These are phyloP conservation scores for Monosporozyma aerobia DNA, from an alignment of 805 yeast species.

Conservation along the genomic window DNA sequence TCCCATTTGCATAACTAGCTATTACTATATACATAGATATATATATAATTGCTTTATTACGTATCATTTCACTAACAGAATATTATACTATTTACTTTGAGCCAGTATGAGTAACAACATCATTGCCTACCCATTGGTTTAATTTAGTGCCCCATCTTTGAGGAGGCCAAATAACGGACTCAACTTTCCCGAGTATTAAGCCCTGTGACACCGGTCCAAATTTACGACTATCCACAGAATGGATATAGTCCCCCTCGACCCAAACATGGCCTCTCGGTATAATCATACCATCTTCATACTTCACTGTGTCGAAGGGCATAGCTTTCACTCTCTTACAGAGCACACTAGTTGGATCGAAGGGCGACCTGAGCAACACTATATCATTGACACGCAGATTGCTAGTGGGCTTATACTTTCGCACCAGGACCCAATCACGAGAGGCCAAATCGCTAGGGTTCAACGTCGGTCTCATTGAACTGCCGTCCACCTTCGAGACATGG, in stretches of 20 bases:
- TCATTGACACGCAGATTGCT: constrained; percentile 42
- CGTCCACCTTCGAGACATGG: constrained; percentile 64
- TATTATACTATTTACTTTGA: neutral
- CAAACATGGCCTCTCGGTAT: constrained; percentile 79
- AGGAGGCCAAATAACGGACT: constrained; percentile 62
- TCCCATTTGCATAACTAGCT: neutral
- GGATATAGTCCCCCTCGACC: constrained; percentile 91
- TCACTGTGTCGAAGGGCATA: neutral
- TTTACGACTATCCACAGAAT: constrained; percentile 74
- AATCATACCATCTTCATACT: constrained; percentile 37
- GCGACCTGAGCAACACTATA: constrained; percentile 69
- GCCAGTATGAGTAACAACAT: constrained; percentile 6
- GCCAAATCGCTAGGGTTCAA: constrained; percentile 55
- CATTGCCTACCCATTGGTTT: constrained; percentile 18
- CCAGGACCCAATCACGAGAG: constrained; percentile 51
- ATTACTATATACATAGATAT: neutral
- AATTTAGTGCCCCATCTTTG: constrained; percentile 38
- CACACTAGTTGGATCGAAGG: constrained; percentile 66
- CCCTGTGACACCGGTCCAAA: constrained; percentile 87
- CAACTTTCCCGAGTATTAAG: constrained; percentile 68
- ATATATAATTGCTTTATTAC: neutral
- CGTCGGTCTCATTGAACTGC: constrained; percentile 83
- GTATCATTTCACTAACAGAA: neutral
- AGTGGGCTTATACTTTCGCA: constrained; percentile 20
- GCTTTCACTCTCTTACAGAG: constrained; percentile 76